phyloP scores from a whole-genome alignment of 257 asterid species.

The Scutellaria barbata region DNA sequence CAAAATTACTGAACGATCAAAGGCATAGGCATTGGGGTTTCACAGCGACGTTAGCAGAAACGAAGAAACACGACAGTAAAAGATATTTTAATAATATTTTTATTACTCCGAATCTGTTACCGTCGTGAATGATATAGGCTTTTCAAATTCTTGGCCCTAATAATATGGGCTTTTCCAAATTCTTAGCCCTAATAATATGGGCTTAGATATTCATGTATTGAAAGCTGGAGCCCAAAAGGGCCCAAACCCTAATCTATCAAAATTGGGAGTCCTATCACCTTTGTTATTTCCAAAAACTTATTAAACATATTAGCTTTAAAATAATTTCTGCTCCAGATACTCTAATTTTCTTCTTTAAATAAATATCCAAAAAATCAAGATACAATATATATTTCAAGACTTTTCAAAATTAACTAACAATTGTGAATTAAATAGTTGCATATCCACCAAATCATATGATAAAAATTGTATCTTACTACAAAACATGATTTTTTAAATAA shows the following conservation, averaged over 20 bases:
- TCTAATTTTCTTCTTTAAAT: no score
- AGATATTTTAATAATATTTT: background rate
- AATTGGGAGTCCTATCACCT: background rate
- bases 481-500: no score
- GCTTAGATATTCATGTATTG: background rate
- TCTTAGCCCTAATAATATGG: background rate
- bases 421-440: no score
- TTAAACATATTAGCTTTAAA: no score
- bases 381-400: no score
- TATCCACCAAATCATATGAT: no score
- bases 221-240: conserved; percentile 4
- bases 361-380: no score
- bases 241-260: background rate
- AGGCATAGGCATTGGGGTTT: conserved; percentile 11
- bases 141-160: no score
- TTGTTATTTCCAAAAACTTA: background rate
- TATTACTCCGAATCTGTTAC: background rate
- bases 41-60: conserved; percentile 3
- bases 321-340: no score
- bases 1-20: conserved; percentile 17
- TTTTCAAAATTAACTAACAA: no score
- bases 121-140: conserved; percentile 22
- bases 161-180: conserved; percentile 22
- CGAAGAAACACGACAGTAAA: background rate
- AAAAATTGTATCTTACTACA: no score